Evolutionary conservation across 305 asterid genomes (phyloP).

Genomic region (Nicotiana rustica): DNA sequence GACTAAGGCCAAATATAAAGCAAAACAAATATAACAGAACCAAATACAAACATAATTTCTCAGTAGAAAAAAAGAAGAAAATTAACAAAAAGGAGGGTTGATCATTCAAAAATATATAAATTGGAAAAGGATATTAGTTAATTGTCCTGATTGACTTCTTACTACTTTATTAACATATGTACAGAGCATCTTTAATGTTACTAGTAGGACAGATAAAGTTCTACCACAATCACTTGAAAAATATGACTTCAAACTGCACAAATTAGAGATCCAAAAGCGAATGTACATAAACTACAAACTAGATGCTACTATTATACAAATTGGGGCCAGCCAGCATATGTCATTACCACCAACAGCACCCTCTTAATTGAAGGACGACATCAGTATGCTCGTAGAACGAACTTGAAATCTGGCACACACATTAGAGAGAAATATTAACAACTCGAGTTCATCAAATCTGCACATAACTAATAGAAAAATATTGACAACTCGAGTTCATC

Average conservation of each 20-base stretch:
- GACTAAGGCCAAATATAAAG: too few relatives aligned
- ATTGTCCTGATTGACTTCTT: neutral
- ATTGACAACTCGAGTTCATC: neutral
- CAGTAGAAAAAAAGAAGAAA: too few relatives aligned
- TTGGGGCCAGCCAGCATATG: slow-evolving; percentile 23
- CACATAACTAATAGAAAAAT: neutral
- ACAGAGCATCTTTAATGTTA: neutral
- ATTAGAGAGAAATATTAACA: neutral
- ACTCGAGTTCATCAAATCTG: neutral
- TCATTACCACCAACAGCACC: neutral
- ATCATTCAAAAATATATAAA: neutral
- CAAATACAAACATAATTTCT: too few relatives aligned
- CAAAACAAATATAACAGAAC: too few relatives aligned
- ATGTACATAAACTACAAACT: slow-evolving; percentile 28
- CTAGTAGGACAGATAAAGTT: neutral
- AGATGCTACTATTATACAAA: slow-evolving; percentile 18
- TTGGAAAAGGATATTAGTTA: neutral
- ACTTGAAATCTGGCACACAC: slow-evolving; percentile 11
- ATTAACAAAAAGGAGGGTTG: neutral
- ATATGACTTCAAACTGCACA: neutral
- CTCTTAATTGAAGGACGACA: neutral
- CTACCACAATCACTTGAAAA: neutral
- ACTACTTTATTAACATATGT: neutral
- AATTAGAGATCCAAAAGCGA: neutral
- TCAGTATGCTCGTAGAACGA: neutral